Base-by-base conservation (phyloP, 116 monocot genomes). In the Phalaenopsis hybrid region DNA sequence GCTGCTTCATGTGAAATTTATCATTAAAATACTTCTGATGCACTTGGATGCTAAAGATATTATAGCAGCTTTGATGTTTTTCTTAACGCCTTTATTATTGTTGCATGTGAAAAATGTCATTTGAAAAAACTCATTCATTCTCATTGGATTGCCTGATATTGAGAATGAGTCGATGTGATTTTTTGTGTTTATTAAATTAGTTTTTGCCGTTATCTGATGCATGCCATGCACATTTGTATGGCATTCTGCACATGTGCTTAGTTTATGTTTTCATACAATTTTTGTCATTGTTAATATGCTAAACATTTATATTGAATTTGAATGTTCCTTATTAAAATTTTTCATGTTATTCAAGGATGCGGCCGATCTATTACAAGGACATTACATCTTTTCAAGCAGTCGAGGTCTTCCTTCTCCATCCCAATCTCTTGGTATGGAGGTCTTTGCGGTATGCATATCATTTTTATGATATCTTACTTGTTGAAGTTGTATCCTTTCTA, bases 291-390 rank as follows among this genome's bases (percentile, higher is more conserved):
- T 46, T 75, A 45, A 46, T 7, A 75, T 75, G 46, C 8, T 75
- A 45, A 75, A 75, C 43, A n/a, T 44, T 75, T 75, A 9, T 20
- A 21, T 75, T 75, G 44, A 46, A 37, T 37, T 11, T 72, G 28
- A 75, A 75, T 75, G 18, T 45, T 45, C 21, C 21, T 18, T 75
- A 75, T 46, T 44, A 75, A 51, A 31, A n/a, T 77, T 44, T 76
- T 76, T n/a, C 17, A 25, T 65, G 74, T 74, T n/a, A 81, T 85
- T 31, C 9, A 81, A 90, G 90, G 90, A 90, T 84, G 88, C 81
- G 20, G 86, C 85, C 76, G 90, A 90, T 90, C 77, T 90, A 75
- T 84, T 90, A 81, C 90, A 90, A 84, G 90, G 90, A 63, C 90
- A 90, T 84, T 90, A 90, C 79, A 90, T 88, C 37, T 83, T 84